These are phyloP conservation scores for Ganoderma boninense DNA, from an alignment of 1,284 basidiomycete genomes.

Conservation along the genomic window DNA sequence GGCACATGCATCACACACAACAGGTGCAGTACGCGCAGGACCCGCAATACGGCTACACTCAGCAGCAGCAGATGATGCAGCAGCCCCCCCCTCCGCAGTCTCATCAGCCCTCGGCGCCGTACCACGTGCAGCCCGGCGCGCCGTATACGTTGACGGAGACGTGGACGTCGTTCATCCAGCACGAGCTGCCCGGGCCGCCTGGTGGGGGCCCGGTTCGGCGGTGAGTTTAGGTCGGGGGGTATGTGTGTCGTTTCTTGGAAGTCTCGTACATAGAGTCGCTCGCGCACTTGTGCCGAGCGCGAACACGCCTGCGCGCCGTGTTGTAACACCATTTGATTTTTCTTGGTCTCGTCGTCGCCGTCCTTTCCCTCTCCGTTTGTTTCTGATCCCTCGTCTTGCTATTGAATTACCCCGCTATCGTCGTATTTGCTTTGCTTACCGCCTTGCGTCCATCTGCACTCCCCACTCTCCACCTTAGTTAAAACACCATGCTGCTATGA, in stretches of 20 bases:
- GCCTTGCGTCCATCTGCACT: not conserved
- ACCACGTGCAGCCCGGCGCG: constrained; percentile 7
- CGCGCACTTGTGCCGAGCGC: not conserved
- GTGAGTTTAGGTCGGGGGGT: not conserved
- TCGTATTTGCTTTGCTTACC: not conserved
- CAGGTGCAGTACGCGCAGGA: constrained; percentile 17
- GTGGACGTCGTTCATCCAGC: constrained; percentile 46
- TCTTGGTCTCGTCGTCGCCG: not conserved
- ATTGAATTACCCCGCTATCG: not conserved
- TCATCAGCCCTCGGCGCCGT: constrained; percentile 1
- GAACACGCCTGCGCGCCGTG: not conserved
- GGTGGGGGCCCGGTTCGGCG: constrained; percentile 4
- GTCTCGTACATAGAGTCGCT: not conserved
- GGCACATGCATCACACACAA: not conserved
- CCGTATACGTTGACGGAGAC: constrained; percentile 43
- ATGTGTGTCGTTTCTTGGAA: not conserved
- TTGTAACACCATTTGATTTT: not conserved
- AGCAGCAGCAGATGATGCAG: constrained; percentile 20
- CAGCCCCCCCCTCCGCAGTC: constrained; percentile 21
- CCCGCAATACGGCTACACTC: constrained; percentile 20
- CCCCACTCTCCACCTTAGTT: not conserved
- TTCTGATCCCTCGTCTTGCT: not conserved
- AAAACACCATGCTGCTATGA: not conserved
- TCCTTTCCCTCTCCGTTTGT: not conserved
- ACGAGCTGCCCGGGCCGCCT: constrained; percentile 34